Base-by-base conservation (phyloP, 345 rosid species). In the Eutrema yunnanense region DNA sequence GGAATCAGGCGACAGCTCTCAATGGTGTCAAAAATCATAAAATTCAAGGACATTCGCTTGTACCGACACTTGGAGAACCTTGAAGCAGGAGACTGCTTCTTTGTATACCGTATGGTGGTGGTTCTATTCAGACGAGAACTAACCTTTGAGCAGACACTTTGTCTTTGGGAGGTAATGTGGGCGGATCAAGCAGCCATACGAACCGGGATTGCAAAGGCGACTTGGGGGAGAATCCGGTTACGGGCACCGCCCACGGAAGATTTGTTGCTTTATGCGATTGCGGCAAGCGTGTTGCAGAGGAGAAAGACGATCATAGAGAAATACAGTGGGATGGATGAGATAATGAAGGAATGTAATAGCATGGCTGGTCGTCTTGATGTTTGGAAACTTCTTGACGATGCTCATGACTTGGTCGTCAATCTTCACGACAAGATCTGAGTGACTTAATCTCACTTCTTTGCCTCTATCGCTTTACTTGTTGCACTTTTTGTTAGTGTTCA, bases 101-200 rank as follows among this genome's bases (percentile, higher is more conserved):
- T 93, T 59, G 97, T 94, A 26, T 94, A 94, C 77, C 82, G 98
- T 62, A 94, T 94, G 98, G 97, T 94, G 75, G 91, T 94, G 60
- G 98, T 91, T 16, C 77, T 91, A 46, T 94, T 89, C 76, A 84
- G 97, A 77, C 81, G 98, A 80, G 97, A 89, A 64, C 75, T 94
- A 54, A 86, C 73, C 41, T 85, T 89, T 37, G 96, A 89, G 82
- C 96, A 94, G 81, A 94, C 97, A 1, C 84, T 94, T 27, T 85
- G 96, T 69, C 90, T 94, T 4, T 91, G 98, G 98, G 97, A 94
- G 80, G 98, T 91, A 72, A 84, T 91, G 82, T 94, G 98, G 98
- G 97, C 98, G 0, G 92, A 94, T 51, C 98, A 94, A 74, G 95
- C 88, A 0, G 98, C 98, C 0, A 86, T 91, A 57, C 81, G 90